Evolutionary conservation across 352 stramenopile species (phyloP).

Genomic region (Phytophthora ramorum): DNA sequence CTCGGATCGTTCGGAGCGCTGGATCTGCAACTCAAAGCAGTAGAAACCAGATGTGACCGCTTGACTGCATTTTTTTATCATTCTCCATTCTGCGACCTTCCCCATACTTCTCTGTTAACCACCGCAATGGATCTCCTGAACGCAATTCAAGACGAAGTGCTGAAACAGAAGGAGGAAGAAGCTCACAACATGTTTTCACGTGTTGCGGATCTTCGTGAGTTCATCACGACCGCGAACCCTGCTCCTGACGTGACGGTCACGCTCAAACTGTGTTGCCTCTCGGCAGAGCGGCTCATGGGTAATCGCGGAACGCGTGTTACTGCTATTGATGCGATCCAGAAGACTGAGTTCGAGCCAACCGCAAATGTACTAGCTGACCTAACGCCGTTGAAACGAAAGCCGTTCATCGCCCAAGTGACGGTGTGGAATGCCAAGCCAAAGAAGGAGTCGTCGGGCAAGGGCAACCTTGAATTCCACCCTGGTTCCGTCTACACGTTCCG

Average conservation of each 20-base stretch:
- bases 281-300: neutral
- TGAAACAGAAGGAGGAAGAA: too few relatives aligned
- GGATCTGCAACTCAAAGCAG: neutral
- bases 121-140: too few relatives aligned
- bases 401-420: neutral
- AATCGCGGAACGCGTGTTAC: slow-evolving; percentile 6
- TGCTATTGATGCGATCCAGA: neutral
- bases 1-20: neutral
- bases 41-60: neutral
- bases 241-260: slow-evolving; percentile 3
- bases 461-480: too few relatives aligned
- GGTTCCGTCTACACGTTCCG: too few relatives aligned
- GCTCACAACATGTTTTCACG: too few relatives aligned
- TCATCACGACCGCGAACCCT: too few relatives aligned
- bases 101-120: too few relatives aligned
- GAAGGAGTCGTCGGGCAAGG: too few relatives aligned
- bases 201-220: too few relatives aligned
- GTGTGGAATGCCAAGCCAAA: too few relatives aligned
- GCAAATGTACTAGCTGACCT: neutral
- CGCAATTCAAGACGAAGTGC: too few relatives aligned
- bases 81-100: neutral
- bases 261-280: slow-evolving; percentile 3
- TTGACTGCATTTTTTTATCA: neutral
- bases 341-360: neutral
- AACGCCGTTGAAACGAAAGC: slow-evolving; percentile 4